Base-by-base conservation (phyloP, 2,329 filamentous ascomycete species). In the Penicillium sp. region DNA sequence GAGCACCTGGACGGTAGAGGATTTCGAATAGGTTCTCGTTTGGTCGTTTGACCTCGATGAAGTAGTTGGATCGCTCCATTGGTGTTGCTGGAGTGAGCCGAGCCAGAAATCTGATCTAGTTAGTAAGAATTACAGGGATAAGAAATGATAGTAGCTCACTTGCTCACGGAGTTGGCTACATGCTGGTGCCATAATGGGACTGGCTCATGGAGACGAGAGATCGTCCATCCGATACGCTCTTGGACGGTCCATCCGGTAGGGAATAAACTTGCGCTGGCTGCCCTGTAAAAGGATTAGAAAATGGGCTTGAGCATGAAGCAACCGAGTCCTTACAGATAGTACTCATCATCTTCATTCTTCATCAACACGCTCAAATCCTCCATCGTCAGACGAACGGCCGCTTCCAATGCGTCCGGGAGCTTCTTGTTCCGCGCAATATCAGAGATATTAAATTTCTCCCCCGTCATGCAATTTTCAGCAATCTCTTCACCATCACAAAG, bases 341-440 rank as follows among this genome's bases (percentile, higher is more conserved):
- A 71, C 40, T 71, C 64, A 6, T 61, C 65, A 5, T 69, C 69
- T 13, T 65, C 65, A 9, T 67, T 63, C 44, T 65, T 65, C 41
- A 69, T 58, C 25, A 75, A 46, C 25, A 77, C 61, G 33, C 66
- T 73, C 39, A 76, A 64, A 42, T 76, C 73, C 50, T 75, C 73
- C 66, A 69, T 70, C 1, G 67, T 66, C 12, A 76, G 54, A 32
- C 71, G 61, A 0, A 71, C 72, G 7, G 69, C 69, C 10, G 70
- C 56, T 41, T 75, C 73, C n/a, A 76, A 54, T 1, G 73, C 69
- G 32, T 70, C 63, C 5, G 61, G 50, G 17, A 57, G 54, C 18
- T 56, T 48, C 17, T 55, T 60, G 2, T 57, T 32, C 8, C 37
- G 8, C 9, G 17, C 30, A 3, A 38, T 50, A 3, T 50, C 54